Percentiles rank a stretch among this genome's conserved stretches.
phyloP scores from a whole-genome alignment of 2,329 filamentous ascomycete genomes.

The Cordyceps javanica region DNA sequence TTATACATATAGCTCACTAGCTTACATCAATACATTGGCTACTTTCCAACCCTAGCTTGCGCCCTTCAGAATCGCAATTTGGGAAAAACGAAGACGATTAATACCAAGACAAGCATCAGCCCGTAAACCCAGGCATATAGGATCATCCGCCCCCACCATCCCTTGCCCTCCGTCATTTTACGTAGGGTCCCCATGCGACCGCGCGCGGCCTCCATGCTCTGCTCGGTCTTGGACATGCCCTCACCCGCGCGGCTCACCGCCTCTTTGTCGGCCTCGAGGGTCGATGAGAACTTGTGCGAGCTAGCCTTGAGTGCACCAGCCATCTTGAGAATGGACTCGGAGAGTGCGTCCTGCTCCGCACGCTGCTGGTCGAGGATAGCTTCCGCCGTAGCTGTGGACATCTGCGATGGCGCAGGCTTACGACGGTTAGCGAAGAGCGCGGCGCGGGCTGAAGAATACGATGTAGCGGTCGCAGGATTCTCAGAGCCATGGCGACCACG shows the following conservation, averaged over 20 bases:
- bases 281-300: slow-evolving; percentile 63
- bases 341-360: slow-evolving; percentile 75
- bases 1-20: slow-evolving; percentile 5
- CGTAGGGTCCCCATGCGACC: slow-evolving; percentile 70
- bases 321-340: slow-evolving; percentile 73
- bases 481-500: slow-evolving; percentile 25
- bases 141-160: slow-evolving; percentile 78
- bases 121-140: slow-evolving; percentile 80
- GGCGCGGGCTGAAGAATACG: slow-evolving; percentile 33
- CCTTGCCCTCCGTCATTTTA: slow-evolving; percentile 79
- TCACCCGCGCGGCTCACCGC: slow-evolving; percentile 64
- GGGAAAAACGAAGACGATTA: slow-evolving; percentile 79
- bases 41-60: not conserved
- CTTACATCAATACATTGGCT: slow-evolving; percentile 2
- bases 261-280: slow-evolving; percentile 66
- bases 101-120: slow-evolving; percentile 68
- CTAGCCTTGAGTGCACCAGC: slow-evolving; percentile 71
- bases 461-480: slow-evolving; percentile 16
- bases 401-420: slow-evolving; percentile 29
- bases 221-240: slow-evolving; percentile 70
- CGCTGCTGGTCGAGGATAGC: slow-evolving; percentile 70
- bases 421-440: slow-evolving; percentile 39
- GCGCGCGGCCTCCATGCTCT: slow-evolving; percentile 69
- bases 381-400: slow-evolving; percentile 54
- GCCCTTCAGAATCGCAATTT: slow-evolving; percentile 71